Evolutionary conservation across 2,329 filamentous ascomycete genomes (phyloP).

Genomic region (Neospermospora avenae): DNA sequence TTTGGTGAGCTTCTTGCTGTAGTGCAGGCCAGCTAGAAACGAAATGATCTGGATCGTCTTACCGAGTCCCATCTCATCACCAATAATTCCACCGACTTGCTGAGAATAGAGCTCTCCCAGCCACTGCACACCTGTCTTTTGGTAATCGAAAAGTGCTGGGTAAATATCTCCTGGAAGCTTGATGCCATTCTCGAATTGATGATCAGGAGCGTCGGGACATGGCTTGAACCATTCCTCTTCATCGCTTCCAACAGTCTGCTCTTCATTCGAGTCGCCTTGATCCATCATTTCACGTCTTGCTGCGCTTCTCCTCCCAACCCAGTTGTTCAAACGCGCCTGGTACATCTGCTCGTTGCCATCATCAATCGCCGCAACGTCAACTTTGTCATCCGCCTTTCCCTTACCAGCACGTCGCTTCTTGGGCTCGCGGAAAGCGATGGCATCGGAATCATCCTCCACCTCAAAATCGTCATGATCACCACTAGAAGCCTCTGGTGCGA

Average conservation of each 20-base stretch:
- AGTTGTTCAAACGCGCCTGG: slow-evolving; percentile 68
- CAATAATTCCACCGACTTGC: slow-evolving; percentile 88
- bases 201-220: slow-evolving; percentile 77
- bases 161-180: slow-evolving; percentile 89
- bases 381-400: slow-evolving; percentile 32
- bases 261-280: slow-evolving; percentile 37
- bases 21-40: slow-evolving; percentile 78
- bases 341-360: slow-evolving; percentile 87
- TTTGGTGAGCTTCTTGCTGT: slow-evolving; percentile 79
- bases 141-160: slow-evolving; percentile 90
- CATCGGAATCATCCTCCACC: slow-evolving; percentile 32
- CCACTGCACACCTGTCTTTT: slow-evolving; percentile 97
- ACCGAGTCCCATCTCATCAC: slow-evolving; percentile 98
- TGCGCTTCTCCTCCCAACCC: slow-evolving; percentile 63
- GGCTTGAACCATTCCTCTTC: slow-evolving; percentile 77
- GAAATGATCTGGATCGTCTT: slow-evolving; percentile 79
- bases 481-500: slow-evolving; percentile 25
- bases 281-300: slow-evolving; percentile 48
- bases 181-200: slow-evolving; percentile 67
- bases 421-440: slow-evolving; percentile 37
- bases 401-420: slow-evolving; percentile 37
- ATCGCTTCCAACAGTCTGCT: slow-evolving; percentile 42
- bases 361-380: slow-evolving; percentile 54
- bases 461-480: slow-evolving; percentile 33
- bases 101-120: slow-evolving; percentile 88